Base-by-base conservation (phyloP, 2,329 filamentous ascomycete genomes). In the Fusarium humuli region DNA sequence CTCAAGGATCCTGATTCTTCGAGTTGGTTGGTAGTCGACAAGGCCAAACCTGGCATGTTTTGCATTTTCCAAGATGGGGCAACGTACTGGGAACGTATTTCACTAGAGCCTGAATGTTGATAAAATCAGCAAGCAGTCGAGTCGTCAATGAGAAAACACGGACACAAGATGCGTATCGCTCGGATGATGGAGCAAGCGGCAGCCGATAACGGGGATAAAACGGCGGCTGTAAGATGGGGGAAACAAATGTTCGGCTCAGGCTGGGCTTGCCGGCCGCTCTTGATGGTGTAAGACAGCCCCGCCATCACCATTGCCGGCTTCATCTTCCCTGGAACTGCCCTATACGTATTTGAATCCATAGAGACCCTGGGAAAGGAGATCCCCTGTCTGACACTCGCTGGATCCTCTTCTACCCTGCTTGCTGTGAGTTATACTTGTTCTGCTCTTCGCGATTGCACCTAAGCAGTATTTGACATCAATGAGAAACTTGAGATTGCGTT, bases 361-460 rank as follows among this genome's bases (percentile, higher is more conserved):
- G 44, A 61, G 52, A 62, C 72, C 73, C 73, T 71, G 65, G 73
- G 41, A 60, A 58, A 48, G 48, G 7, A 52, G 22, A 16, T 54
- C 57, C 73, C 73, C 61, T 73, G 71, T 75, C 73, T 76, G 47
- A 44, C 73, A 75, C 71, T 55, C 60, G 53, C 56, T 41, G 37
- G 53, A 29, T 34, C 18, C 29, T 47, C 10, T 41, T 59, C 49
- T 41, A 22, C 42, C 42, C 25, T 56, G 30, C 29, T 34, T 34
- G 22, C 32, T 27, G 22, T 41, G 18, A 22, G 30, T 22, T n/a
- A 20, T 20, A 20, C 7, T 23, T 52, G 22, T 52, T 40, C 32
- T 52, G 22, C 48, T 22, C 48, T 52, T 40, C 23, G n/a, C 3
- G 23, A 41, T 27, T 42, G 23, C 34, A 25, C 18, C 34, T 27